Conservation (phyloP, 345 rosid species). For the Citropsis articulata region DNA sequence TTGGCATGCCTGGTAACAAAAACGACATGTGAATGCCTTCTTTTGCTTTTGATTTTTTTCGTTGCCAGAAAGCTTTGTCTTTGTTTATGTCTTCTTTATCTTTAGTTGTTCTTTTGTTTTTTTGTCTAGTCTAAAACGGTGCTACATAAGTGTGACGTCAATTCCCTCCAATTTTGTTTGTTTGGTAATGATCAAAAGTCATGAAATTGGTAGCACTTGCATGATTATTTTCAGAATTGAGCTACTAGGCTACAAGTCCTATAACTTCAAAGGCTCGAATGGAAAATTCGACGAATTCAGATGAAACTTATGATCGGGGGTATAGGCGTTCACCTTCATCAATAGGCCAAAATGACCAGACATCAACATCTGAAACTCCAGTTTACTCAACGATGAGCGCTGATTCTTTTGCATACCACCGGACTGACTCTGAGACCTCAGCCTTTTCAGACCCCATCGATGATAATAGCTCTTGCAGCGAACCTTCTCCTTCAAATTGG, state of each 20-base stretch:
- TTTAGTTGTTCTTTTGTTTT: slow-evolving; percentile 19
- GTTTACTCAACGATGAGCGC: slow-evolving; percentile 48
- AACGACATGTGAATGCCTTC: slow-evolving; percentile 39
- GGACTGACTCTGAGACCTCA: slow-evolving; percentile 68
- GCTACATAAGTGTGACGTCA: slow-evolving; percentile 18
- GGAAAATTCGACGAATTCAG: slow-evolving; percentile 40
- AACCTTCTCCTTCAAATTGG: slow-evolving; percentile 64
- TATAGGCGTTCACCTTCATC: slow-evolving; percentile 55
- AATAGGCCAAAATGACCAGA: slow-evolving; percentile 45
- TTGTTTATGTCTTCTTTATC: slow-evolving; percentile 22
- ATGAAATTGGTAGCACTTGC: slow-evolving; percentile 15
- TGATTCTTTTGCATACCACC: slow-evolving; percentile 48
- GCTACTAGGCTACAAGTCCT: slow-evolving; percentile 3
- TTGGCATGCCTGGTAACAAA: slow-evolving; percentile 28
- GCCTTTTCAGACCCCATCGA: slow-evolving; percentile 59
- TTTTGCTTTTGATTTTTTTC: slow-evolving; percentile 41
- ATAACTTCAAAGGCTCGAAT: slow-evolving; percentile 16
- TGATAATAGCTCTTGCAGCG: slow-evolving; percentile 52
- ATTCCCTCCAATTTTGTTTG: slow-evolving; percentile 19
- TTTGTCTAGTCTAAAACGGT: slow-evolving; percentile 17
- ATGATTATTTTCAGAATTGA: slow-evolving; percentile 35
- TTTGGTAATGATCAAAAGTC: slow-evolving; percentile 21
- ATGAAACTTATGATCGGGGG: slow-evolving; percentile 48
- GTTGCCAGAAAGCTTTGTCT: slow-evolving; percentile 23
- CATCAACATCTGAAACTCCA: slow-evolving; percentile 49